Base-by-base conservation (phyloP, 768 basidiomycete species). In the Leccinum disarticulatum region DNA sequence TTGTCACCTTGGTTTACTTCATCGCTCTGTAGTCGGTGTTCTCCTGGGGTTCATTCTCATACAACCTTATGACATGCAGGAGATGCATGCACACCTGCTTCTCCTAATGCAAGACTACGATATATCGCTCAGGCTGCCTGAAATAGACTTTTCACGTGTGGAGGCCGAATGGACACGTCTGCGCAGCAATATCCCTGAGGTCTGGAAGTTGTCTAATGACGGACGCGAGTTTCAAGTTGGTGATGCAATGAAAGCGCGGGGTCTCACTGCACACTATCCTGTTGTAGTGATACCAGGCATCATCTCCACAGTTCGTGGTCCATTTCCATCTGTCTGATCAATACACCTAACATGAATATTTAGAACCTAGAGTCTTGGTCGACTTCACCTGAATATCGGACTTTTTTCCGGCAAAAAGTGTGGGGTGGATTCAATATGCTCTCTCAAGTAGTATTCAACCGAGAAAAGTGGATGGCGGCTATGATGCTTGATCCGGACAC, bases 351-450 rank as follows among this genome's bases (percentile, higher is more conserved):
- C 28, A 14, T 3, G 10, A 15, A n/a, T 2, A 0, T 35, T n/a
- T 61, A 91, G 84, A 88, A 90, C 5, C 77, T 98, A 59, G 95
- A 98, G 70, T 94, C 91, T 7, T 99, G 97, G 96, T 89, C 91
- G 5, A 96, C 96, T 0, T 80, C 85, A 6, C 86, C 88, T 0
- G 91, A 92, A 58, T 91, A 93, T 62, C 84, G 91, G 6, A 70
- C 87, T 0, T 97, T 94, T 78, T 98, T 99, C 72, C 85, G 95
- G n/a, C 89, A 96, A 73, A 89, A 93, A 70, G 70, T 88, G 6
- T 88, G 87, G 87, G 87, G 87, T 30, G 87, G 87, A 5, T 86
- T 87, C 70, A 87, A 83, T 51, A 95, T 93, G 93, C 71, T 95
- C 41, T 85, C 90, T 1, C 91, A 94, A 68, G 83, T 86, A 19